Conservation (phyloP, 208 protist genomes). For the Trypanosoma lewisi region DNA sequence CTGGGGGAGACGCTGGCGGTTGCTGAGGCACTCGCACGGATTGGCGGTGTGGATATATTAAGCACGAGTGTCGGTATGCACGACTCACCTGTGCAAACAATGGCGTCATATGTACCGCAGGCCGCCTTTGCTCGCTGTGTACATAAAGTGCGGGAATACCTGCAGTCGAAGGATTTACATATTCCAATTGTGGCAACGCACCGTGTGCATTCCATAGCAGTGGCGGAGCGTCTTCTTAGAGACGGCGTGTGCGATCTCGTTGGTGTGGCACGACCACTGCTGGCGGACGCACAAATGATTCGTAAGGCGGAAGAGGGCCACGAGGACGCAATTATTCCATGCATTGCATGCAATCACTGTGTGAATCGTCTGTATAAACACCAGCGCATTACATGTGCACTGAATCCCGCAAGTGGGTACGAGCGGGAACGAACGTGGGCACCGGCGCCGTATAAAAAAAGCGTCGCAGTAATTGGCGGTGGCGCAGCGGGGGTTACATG, state of each 20-base stretch:
- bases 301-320: constrained; percentile 63
- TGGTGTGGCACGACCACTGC: constrained; percentile 86
- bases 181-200: constrained; percentile 91
- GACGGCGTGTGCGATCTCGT: constrained; percentile 86
- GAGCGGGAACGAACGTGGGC: constrained; percentile 70
- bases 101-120: constrained; percentile 90
- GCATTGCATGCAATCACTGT: constrained; percentile 96
- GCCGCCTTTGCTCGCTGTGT: constrained; percentile 84
- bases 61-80: constrained; percentile 96
- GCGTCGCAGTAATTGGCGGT: constrained; percentile 89
- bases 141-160: constrained; percentile 53
- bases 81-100: constrained; percentile 93
- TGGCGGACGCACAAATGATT: constrained; percentile 91
- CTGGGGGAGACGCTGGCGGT: constrained; percentile 82
- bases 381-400: constrained; percentile 85
- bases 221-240: constrained; percentile 71
- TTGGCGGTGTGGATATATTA: constrained; percentile 83
- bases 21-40: constrained; percentile 69
- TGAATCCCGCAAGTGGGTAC: constrained; percentile 91
- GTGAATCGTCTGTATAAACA: constrained; percentile 90
- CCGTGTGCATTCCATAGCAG: constrained; percentile 84
- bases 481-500: constrained; percentile 90
- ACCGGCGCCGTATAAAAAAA: constrained; percentile 59
- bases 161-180: constrained; percentile 29
- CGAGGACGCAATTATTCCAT: constrained; percentile 82